Base-by-base conservation (phyloP, 2,329 filamentous ascomycete genomes). In the Colletotrichum karsti region DNA sequence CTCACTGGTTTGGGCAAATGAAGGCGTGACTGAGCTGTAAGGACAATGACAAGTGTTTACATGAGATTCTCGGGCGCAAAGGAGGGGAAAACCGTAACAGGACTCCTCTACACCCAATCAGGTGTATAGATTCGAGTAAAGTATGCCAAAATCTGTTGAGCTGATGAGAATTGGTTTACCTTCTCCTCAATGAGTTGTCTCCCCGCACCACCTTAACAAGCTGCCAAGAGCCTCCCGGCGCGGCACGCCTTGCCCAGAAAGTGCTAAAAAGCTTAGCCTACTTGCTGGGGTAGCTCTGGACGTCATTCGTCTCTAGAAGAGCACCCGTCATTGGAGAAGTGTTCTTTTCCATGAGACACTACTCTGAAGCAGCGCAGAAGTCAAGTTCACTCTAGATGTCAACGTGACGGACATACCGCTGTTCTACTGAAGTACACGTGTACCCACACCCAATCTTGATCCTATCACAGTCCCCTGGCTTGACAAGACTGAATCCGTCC, bases 191-290 rank as follows among this genome's bases (percentile, higher is more conserved):
- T 55, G 12, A 9, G 22, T 42, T 35, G 24, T 18, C 12, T 12
- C 51, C 22, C 51, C 24, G 54, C 26, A 30, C 54, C n/a, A 24
- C 35, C 41, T 33, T 20, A 24, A 26, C 33, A 7, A 33, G 1
- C 15, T 30, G 30, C 54, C 24, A 28, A 46, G 55, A 58, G 37
- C 6, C 15, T 46, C 55, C 24, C 55, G 39, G 39, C 28, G 55
- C 55, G 41, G 41, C 41, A 24, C 24, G 55, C 55, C 41, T 18
- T 48, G 55, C 55, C 55, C 13, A 58, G 55, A 58, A 53, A 26
- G 7, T 26, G 30, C 55, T 58, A 48, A 48, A 58, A 58, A 58
- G 55, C 55, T 58, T 58, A 58, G 55, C 55, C 12, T 18, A 9
- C 26, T 10, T 51, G 24, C 20, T 18, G 13, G 39, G 41, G 15